phyloP scores from a whole-genome alignment of 352 stramenopile species.

The Elongisporangium anandrum region DNA sequence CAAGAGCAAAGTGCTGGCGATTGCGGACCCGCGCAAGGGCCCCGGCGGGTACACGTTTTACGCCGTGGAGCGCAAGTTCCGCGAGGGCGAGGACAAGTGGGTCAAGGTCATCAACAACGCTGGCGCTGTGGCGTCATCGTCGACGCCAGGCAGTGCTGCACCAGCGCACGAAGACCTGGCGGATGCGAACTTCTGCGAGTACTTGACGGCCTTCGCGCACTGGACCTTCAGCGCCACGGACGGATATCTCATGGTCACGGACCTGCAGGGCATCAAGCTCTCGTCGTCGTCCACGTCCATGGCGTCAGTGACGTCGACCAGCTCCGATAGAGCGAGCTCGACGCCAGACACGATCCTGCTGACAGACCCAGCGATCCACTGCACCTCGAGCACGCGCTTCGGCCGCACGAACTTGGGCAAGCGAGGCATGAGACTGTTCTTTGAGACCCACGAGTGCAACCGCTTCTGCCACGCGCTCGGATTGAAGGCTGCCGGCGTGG shows the following conservation, averaged over 20 bases:
- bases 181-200: too few relatives aligned
- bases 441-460: slow-evolving; percentile 10
- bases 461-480: slow-evolving; percentile 2
- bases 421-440: slow-evolving; percentile 10
- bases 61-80: not conserved
- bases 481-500: not conserved
- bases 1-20: too few relatives aligned
- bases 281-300: not conserved
- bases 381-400: slow-evolving; percentile 5
- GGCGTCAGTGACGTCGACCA: not conserved
- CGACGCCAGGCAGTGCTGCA: too few relatives aligned
- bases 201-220: slow-evolving; percentile 26
- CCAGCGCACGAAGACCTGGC: too few relatives aligned
- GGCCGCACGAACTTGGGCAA: slow-evolving; percentile 7
- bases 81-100: slow-evolving; percentile 13
- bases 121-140: slow-evolving; percentile 17
- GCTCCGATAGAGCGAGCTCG: not conserved
- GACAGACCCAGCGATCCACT: slow-evolving; percentile 14
- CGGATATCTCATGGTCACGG: slow-evolving; percentile 46
- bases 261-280: slow-evolving; percentile 30
- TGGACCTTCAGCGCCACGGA: too few relatives aligned
- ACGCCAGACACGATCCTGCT: slow-evolving; percentile 3
- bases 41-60: not conserved
- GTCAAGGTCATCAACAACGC: slow-evolving; percentile 44
- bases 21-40: not conserved